Base-by-base conservation (phyloP, 805 yeast species). In the Saturnispora bothae region DNA sequence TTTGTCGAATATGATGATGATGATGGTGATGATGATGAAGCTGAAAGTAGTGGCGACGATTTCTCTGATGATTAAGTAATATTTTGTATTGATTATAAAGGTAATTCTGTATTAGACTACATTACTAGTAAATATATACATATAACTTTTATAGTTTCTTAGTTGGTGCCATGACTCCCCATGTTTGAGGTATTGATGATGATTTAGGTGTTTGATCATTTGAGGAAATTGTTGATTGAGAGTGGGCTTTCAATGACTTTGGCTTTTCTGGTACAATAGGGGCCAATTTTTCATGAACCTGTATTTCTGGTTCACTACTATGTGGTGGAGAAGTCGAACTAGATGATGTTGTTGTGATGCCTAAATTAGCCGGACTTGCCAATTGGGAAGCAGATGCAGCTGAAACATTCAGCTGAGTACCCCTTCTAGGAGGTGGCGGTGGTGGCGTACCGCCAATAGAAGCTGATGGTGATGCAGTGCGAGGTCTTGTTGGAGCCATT, bases 121-220 rank as follows among this genome's bases (percentile, higher is more conserved):
- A 22, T 6, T 22, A 22, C 25, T 22, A 33, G 29, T 28, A 21
- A 19, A 35, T 30, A 34, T 20, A 34, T 31, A 22, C 16, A 28
- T 15, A 28, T 27, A 15, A 26, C 13, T 5, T 17, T 27, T 39
- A 53, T 9, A 51, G 32, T 33, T 44, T 51, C 38, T 49, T 56
- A 25, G 53, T 57, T 9, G 62, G 62, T 3, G 51, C 38, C 62
- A 57, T 57, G 15, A 54, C 53, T 5, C 50, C 36, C 62, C 62
- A 57, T 15, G 37, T 25, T 33, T 14, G 38, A 26, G 28, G 16
- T 6, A 34, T 18, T 3, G 32, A 13, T 12, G 34, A 1, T 2
- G 15, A 23, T 48, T 43, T 34, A 59, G 39, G 5, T 45, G 28
- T 28, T 51, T 50, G 3, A 62, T 61, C 36, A 57, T 59, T 5